Base-by-base conservation (phyloP, 345 rosid genomes). In the Murraya paniculata region DNA sequence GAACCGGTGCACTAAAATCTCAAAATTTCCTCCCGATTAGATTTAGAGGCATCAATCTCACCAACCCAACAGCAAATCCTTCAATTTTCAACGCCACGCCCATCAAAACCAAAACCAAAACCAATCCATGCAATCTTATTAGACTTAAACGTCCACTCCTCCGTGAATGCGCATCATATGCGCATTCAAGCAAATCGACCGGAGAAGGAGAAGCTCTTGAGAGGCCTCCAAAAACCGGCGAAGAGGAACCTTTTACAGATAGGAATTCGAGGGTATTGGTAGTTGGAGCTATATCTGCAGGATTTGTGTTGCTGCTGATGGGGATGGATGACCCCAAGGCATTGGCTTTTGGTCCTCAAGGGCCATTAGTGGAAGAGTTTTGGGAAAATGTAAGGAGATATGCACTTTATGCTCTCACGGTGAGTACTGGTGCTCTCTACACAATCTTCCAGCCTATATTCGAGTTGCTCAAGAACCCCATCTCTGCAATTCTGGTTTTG, bases 381-480 rank as follows among this genome's bases (percentile, higher is more conserved):
- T 96, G 99, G 99, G 99, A 96, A 69, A 96, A 94, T 78, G 97
- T 96, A 30, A 92, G 97, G 89, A 89, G 99, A 81, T 93, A 96
- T 65, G 99, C 85, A 9, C 92, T 96, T 55, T 96, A 96, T 77
- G 99, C 98, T 36, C 89, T 96, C 7, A 94, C 98, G 1, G 99
- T 92, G 53, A 94, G 99, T 31, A 89, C 98, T 0, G 98, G 99
- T 60, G 97, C 99, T 10, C 81, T 96, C 67, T 96, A 92, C 55
- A 86, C 94, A 4, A 76, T 94, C 27, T 31, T 92, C 10, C 82
- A 21, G 74, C 97, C 97, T 1, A 89, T 91, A 33, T 73, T 86
- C 10, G 98, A 94, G 81, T 81, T 92, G 81, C 85, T 94, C 9
- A 96, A 88, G 93, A 94, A 92, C 79, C 97, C 98, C 16, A 89